Base-by-base conservation (phyloP, 345 rosid genomes). In the Trapa bicornis region DNA sequence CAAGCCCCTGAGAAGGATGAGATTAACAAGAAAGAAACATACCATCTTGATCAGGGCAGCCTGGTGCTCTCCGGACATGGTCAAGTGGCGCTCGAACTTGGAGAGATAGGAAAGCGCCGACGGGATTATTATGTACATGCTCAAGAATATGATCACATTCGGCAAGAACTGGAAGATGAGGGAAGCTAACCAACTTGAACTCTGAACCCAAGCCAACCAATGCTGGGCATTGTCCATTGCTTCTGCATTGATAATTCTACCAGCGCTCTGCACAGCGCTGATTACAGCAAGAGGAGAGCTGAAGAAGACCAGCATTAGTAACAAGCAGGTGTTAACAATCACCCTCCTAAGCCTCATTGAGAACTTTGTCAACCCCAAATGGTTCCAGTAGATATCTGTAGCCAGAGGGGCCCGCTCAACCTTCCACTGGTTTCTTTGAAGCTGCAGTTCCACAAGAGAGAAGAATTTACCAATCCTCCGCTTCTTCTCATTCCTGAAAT, bases 31-130 rank as follows among this genome's bases (percentile, higher is more conserved):
- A 80, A 90, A 94, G 77, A 91, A 94, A 81, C 99, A 94, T 74
- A 89, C 97, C 99, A 94, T 86, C 88, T 91, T 94, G 74, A 94
- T 72, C 62, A 94, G 96, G 38, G 96, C 95, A 61, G 99, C 97
- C 80, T 85, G 84, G 70, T 91, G 96, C 78, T 94, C 97, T 42
- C 96, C 87, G 14, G 95, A 91, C 37, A 94, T 86, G 2, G 99
- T 94, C 50, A 89, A 74, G 72, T 91, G 96, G 67, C 86, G 79
- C 78, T 94, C 99, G 69, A 94, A 94, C 86, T 91, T 94, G 71
- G 97, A 88, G 37, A 94, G 83, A 78, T 89, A 83, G 14, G 96
- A 91, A 75, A 94, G 97, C 62, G 83, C 95, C 41, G 96, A 87
- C 17, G 99, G 99, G 66, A 91, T 80, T 50, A 94, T 75, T 65